Evolutionary conservation across 1,284 basidiomycete genomes (phyloP).

Genomic region (Heliocybe sulcata): DNA sequence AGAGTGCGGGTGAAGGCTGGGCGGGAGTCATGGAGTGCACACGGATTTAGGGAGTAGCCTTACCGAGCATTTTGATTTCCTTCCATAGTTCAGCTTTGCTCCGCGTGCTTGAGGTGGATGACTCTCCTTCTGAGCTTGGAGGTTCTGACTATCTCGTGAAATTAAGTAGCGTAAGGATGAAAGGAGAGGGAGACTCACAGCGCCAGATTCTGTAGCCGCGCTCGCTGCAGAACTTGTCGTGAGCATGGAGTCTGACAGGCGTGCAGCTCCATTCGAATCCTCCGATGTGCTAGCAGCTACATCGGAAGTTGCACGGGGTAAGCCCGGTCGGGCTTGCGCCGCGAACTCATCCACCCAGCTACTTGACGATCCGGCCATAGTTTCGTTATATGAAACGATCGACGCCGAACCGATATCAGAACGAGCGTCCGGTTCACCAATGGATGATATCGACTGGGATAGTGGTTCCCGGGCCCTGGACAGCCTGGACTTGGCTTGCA

Average conservation of each 20-base stretch:
- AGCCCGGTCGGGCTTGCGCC: slow-evolving; percentile 7
- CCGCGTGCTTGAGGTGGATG: slow-evolving; percentile 12
- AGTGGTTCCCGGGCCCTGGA: slow-evolving; percentile 13
- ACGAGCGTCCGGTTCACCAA: slow-evolving; percentile 39
- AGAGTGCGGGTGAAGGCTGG: slow-evolving; percentile 81
- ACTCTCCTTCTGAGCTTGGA: slow-evolving; percentile 6
- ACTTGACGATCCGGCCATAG: slow-evolving; percentile 25
- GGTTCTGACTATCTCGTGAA: slow-evolving; percentile 7
- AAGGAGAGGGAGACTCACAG: neutral
- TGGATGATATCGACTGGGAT: slow-evolving; percentile 37
- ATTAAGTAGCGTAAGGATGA: neutral
- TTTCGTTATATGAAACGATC: slow-evolving; percentile 21
- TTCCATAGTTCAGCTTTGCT: slow-evolving; percentile 75
- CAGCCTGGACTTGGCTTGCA: slow-evolving; percentile 43
- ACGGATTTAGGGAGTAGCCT: slow-evolving; percentile 15
- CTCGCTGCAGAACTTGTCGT: slow-evolving; percentile 28
- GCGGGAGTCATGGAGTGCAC: neutral
- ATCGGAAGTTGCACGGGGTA: slow-evolving; percentile 6
- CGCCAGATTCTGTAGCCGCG: neutral
- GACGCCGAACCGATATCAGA: slow-evolving; percentile 44
- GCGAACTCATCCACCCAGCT: slow-evolving; percentile 50
- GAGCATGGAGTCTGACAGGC: slow-evolving; percentile 18
- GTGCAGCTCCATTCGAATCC: slow-evolving; percentile 11
- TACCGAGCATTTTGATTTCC: slow-evolving; percentile 77
- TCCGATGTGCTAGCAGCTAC: slow-evolving; percentile 11